These are phyloP conservation scores for Bipolaris cookei DNA, from an alignment of 2,329 filamentous ascomycete genomes.

Conservation along the genomic window DNA sequence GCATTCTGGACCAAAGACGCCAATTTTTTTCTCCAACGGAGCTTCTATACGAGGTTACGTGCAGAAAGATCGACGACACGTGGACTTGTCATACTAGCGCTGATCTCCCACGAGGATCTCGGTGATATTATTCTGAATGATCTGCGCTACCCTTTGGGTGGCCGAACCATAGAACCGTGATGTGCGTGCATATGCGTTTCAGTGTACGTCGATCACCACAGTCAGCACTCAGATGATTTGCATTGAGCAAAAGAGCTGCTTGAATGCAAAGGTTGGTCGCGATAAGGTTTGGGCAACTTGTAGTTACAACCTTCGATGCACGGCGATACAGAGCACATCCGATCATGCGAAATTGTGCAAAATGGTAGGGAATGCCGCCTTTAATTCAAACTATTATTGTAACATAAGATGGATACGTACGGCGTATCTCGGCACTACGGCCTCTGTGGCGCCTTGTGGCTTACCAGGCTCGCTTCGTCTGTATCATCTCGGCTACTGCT, in stretches of 20 bases:
- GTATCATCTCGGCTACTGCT: slow-evolving; percentile 19
- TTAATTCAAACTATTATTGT: background rate
- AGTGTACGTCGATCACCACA: slow-evolving; percentile 6
- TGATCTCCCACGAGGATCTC: slow-evolving; percentile 5
- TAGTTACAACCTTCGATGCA: background rate
- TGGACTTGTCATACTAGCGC: slow-evolving; percentile 4
- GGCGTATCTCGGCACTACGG: background rate
- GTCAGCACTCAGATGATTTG: background rate
- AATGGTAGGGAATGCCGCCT: background rate
- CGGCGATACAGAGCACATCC: background rate
- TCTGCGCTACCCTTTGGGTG: slow-evolving; percentile 7
- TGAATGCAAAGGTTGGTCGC: background rate
- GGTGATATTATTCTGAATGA: slow-evolving; percentile 11
- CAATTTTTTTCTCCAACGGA: too few species aligned
- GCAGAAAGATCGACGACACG: background rate
- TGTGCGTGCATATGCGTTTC: slow-evolving; percentile 9
- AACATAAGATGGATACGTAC: background rate
- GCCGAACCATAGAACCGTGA: background rate
- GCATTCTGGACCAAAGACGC: too few species aligned
- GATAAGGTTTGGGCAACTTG: background rate
- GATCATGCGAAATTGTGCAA: background rate
- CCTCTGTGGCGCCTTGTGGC: slow-evolving; percentile 4
- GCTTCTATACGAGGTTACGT: too few species aligned
- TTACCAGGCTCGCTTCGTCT: slow-evolving; percentile 28
- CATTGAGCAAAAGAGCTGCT: background rate